Percentiles rank a stretch among this genome's conserved stretches.
These are phyloP conservation scores for Hsuehochloa calcarea DNA, from an alignment of 176 grass and related monocot species.

Conservation along the genomic window DNA sequence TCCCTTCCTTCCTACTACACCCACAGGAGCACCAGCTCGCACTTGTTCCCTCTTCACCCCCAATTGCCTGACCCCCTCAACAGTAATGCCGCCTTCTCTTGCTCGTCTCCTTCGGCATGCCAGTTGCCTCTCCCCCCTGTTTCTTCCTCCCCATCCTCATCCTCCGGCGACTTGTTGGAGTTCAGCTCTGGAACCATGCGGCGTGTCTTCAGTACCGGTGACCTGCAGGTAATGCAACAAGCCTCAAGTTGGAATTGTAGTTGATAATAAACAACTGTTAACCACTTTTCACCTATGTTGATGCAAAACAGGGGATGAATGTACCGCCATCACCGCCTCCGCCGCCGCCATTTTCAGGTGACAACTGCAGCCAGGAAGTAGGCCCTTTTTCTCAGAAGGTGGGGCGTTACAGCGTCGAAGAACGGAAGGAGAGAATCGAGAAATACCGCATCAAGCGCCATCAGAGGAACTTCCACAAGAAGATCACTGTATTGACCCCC, in stretches of 20 bases:
- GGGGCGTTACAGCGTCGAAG: conserved; percentile 74
- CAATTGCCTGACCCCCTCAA: conserved; percentile 12
- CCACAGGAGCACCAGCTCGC: conserved; percentile 36
- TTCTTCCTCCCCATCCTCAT: conserved; percentile 44
- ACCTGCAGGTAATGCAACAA: conserved; percentile 62
- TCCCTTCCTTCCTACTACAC: conserved; percentile 39
- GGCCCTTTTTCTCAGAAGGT: conserved; percentile 34
- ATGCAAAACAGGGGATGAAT: conserved; percentile 52
- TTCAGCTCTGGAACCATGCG: conserved; percentile 49
- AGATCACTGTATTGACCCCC: conserved; percentile 62
- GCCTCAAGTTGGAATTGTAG: not conserved
- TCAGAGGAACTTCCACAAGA: conserved; percentile 87
- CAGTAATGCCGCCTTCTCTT: conserved; percentile 30
- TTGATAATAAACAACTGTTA: not conserved
- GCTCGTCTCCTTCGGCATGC: conserved; percentile 28
- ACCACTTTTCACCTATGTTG: not conserved
- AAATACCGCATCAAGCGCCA: conserved; percentile 84
- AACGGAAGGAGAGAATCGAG: conserved; percentile 74
- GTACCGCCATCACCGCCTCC: not conserved
- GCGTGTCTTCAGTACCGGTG: conserved; percentile 62
- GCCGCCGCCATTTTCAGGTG: not conserved
- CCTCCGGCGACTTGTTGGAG: conserved; percentile 45
- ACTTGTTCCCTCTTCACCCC: conserved; percentile 22
- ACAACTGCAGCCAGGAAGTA: conserved; percentile 40
- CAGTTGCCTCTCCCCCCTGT: conserved; percentile 40